A percentile compares a stretch with the other conserved stretches of the same genome.
These are phyloP conservation scores for Globisporangium cystogenes DNA, from an alignment of 352 stramenopile genomes.

Conservation along the genomic window DNA sequence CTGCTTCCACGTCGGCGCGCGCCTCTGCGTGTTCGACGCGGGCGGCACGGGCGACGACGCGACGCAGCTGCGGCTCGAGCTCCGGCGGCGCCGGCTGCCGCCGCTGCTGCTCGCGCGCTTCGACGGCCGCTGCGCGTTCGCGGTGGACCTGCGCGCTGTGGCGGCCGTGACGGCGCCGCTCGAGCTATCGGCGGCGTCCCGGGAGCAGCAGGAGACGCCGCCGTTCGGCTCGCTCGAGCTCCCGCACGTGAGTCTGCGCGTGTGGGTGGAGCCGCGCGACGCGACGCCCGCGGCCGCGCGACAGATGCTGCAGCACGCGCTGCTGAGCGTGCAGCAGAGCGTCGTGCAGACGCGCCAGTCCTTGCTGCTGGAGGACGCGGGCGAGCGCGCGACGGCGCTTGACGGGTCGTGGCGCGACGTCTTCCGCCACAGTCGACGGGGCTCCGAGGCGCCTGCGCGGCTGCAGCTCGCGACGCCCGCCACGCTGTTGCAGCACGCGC, in stretches of 20 bases:
- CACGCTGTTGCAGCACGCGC: slow-evolving; percentile 9
- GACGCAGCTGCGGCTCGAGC: slow-evolving; percentile 26
- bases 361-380: no score
- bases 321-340: slow-evolving; percentile 11
- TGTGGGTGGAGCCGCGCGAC: slow-evolving; percentile 30
- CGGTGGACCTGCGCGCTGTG: slow-evolving; percentile 15
- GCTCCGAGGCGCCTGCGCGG: no score
- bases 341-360: neutral
- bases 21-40: slow-evolving; percentile 27
- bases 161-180: slow-evolving; percentile 2
- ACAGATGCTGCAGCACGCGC: slow-evolving; percentile 8
- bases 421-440: slow-evolving; percentile 21
- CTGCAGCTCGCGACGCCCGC: slow-evolving; percentile 3
- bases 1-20: slow-evolving; percentile 29
- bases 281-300: slow-evolving; percentile 1
- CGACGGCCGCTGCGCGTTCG: slow-evolving; percentile 16
- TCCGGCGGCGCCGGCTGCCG: neutral
- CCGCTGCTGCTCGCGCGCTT: slow-evolving; percentile 21
- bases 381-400: no score
- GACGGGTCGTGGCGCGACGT: slow-evolving; percentile 7
- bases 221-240: slow-evolving; percentile 27
- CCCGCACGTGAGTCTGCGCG: slow-evolving; percentile 21
- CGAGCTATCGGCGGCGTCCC: neutral
- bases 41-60: slow-evolving; percentile 19
- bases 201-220: slow-evolving; percentile 8